Percentiles rank a stretch among this genome's conserved stretches.
Conservation (phyloP, 805 yeast species). For the Lipomyces kockii region DNA sequence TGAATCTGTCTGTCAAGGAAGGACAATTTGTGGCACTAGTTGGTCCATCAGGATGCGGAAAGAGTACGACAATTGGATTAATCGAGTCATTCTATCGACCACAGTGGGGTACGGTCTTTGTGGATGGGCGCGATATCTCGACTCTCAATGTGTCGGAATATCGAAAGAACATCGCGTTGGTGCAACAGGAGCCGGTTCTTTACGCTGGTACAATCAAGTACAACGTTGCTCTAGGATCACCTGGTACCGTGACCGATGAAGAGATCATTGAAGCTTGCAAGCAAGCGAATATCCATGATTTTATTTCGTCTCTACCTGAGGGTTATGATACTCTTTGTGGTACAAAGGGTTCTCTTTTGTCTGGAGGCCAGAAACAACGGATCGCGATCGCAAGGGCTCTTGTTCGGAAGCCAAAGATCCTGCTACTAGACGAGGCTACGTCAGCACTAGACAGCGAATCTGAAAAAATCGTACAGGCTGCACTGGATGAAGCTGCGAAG, state of each 20-base stretch:
- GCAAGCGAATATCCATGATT: conserved; percentile 59
- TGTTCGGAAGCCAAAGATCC: conserved; percentile 59
- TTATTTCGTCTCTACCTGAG: conserved; percentile 58
- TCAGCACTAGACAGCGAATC: conserved; percentile 62
- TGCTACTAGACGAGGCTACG: conserved; percentile 63
- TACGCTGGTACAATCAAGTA: conserved; percentile 69
- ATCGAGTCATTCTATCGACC: conserved; percentile 58
- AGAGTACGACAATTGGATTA: conserved; percentile 53
- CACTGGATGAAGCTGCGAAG: conserved; percentile 61
- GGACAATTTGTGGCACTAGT: conserved; percentile 88
- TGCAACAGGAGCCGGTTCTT: conserved; percentile 61
- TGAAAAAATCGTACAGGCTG: conserved; percentile 67
- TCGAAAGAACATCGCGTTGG: conserved; percentile 60
- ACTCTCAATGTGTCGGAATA: conserved; percentile 56
- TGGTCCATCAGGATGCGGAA: conserved; percentile 76
- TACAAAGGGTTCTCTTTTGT: conserved; percentile 55
- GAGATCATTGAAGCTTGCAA: conserved; percentile 51
- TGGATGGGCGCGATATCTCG: conserved; percentile 59
- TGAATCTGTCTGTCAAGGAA: conserved; percentile 56
- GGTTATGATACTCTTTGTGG: conserved; percentile 57
- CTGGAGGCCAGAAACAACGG: conserved; percentile 71
- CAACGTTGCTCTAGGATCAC: conserved; percentile 57
- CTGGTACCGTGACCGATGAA: conserved; percentile 45
- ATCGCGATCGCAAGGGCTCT: conserved; percentile 67
- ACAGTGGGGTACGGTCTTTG: conserved; percentile 53